Evolutionary conservation across 2,329 filamentous ascomycete genomes (phyloP), one percentile per base, ranked within the genome.

Genomic region (Tetracladium maxilliforme): DNA sequence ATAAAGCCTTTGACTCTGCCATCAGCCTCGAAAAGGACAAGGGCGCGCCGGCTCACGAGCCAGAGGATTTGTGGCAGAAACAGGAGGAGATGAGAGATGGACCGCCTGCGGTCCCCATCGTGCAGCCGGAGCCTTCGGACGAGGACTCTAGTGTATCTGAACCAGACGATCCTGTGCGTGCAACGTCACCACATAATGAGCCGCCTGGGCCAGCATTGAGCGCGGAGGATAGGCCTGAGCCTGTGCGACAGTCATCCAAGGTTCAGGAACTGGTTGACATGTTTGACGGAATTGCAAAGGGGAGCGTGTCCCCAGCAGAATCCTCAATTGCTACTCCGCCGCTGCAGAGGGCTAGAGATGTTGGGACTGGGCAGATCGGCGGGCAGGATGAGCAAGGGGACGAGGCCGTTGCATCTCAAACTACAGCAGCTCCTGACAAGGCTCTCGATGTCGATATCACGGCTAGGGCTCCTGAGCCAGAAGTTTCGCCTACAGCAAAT

Each of bases 121-220:
- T 11, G 9, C 9, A n/a, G 11, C 24, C 21, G 5, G 25, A 28
- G 11, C 38, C 37, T 7, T 41, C 41, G 7, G 35, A 38, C 20
- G 30, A 36, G 12, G 42, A 43, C 7, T 42, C 39, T 4, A 40
- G 43, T 4, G 38, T 36, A 4, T 45, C 43, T 4, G 40, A 44
- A 17, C 30, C 30, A 10, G 44, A 42, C 27, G 35, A 35, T 11
- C 38, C 37, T 21, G 35, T 43, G 21, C 43, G 40, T 22, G 13
- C 15, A 9, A 19, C 27, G 9, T 21, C 29, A n/a, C n/a, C n/a
- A n/a, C n/a, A n/a, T n/a, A n/a, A n/a, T n/a, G 43, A 46, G 11
- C 45, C 44, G 5, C 40, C 39, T n/a, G 30, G 41, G 14, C 45
- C 43, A 14, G 42, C 44, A 10, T 27, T 45, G 17, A 43, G 45